phyloP scores from a whole-genome alignment of 768 basidiomycete genomes.

The Leccinellum albellum region DNA sequence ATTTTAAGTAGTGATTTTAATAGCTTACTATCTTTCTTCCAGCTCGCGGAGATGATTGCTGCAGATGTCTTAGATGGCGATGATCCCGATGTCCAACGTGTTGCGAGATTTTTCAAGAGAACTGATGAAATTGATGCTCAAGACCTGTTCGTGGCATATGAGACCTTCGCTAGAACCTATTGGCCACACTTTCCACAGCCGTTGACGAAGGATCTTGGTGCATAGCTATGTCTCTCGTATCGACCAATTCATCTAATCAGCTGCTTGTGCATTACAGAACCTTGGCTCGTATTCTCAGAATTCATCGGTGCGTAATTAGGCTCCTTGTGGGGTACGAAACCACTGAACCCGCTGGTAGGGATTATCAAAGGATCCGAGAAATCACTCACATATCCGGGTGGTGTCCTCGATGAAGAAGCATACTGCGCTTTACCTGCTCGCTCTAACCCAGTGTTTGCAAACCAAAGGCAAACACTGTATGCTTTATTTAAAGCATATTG shows the following conservation, averaged over 20 bases:
- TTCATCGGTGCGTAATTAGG: constrained; percentile 47
- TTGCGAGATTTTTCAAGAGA: constrained; percentile 15
- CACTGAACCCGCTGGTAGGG: constrained; percentile 30
- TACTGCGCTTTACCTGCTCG: constrained; percentile 52
- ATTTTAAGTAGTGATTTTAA: not conserved
- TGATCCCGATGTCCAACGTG: not conserved
- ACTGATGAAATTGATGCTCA: constrained; percentile 12
- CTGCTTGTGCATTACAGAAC: constrained; percentile 31
- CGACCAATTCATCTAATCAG: not conserved
- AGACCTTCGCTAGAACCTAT: constrained; percentile 46
- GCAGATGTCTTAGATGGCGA: constrained; percentile 15
- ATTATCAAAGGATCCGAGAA: constrained; percentile 69
- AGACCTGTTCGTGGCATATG: constrained; percentile 40
- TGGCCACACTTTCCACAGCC: constrained; percentile 58
- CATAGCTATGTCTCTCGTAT: not conserved
- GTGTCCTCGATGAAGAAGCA: constrained; percentile 39
- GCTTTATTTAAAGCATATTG: constrained; percentile 51
- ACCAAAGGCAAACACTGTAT: constrained; percentile 47
- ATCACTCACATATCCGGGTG: constrained; percentile 32
- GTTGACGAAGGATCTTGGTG: constrained; percentile 37
- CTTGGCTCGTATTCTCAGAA: constrained; percentile 60
- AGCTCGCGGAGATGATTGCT: constrained; percentile 28
- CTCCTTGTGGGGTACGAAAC: not conserved
- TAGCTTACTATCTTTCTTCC: not conserved
- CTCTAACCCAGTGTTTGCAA: constrained; percentile 51